These are phyloP conservation scores for Schrenkiella parvula DNA, from an alignment of 345 rosid genomes.

Conservation along the genomic window DNA sequence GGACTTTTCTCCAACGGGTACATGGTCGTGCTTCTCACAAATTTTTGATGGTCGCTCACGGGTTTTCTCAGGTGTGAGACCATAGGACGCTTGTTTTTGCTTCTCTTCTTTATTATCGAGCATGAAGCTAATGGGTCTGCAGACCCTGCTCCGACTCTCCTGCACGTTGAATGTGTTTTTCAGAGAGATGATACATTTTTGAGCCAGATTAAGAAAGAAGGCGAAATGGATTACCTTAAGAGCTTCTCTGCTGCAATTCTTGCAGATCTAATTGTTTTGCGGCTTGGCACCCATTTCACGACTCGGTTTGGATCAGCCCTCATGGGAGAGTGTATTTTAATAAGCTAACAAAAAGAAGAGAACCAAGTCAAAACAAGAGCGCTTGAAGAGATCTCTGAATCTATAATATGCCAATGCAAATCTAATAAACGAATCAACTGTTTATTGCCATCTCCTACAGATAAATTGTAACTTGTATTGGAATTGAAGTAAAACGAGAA, in stretches of 20 bases:
- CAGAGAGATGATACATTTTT: not conserved
- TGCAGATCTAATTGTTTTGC: slow-evolving; percentile 59
- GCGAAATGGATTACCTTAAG: slow-evolving; percentile 47
- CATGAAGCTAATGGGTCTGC: slow-evolving; percentile 52
- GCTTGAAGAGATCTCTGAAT: not conserved
- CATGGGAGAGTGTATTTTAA: slow-evolving; percentile 96
- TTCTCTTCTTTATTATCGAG: slow-evolving; percentile 44
- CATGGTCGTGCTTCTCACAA: slow-evolving; percentile 50
- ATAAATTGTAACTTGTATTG: not conserved
- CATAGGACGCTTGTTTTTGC: slow-evolving; percentile 32
- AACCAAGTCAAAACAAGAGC: slow-evolving; percentile 13
- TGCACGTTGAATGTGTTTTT: slow-evolving; percentile 11
- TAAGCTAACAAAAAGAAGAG: slow-evolving; percentile 48
- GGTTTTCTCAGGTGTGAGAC: slow-evolving; percentile 44
- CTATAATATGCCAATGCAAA: not conserved
- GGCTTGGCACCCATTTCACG: slow-evolving; percentile 72
- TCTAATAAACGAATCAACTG: not conserved
- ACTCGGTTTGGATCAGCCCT: slow-evolving; percentile 67
- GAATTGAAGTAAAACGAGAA: not conserved
- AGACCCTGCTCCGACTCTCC: slow-evolving; percentile 80
- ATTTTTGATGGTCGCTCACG: slow-evolving; percentile 50
- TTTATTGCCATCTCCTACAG: not conserved
- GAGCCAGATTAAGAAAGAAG: not conserved
- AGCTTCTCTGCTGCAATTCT: slow-evolving; percentile 83
- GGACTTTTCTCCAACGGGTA: slow-evolving; percentile 67